Conservation (phyloP, 2,329 filamentous ascomycete species). For the Alternaria dauci region DNA sequence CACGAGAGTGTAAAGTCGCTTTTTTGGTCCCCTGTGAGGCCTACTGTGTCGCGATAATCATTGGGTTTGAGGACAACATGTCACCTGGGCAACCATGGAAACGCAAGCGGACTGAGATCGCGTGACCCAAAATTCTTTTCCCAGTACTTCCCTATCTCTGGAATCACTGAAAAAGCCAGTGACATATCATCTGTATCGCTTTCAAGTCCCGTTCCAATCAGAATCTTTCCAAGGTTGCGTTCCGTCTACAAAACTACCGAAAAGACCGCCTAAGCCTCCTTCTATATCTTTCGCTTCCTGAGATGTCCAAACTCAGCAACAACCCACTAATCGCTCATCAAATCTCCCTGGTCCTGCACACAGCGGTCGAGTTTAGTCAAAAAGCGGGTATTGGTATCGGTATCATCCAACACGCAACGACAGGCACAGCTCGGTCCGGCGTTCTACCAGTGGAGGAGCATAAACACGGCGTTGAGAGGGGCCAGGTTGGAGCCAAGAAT, state of each 20-base stretch:
- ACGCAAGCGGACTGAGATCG: too few species aligned
- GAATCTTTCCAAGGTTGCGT: too few species aligned
- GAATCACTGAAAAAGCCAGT: too few species aligned
- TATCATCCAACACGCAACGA: slow-evolving; percentile 18
- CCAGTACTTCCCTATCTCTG: too few species aligned
- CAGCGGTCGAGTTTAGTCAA: background rate
- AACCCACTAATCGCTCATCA: background rate
- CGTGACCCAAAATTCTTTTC: too few species aligned
- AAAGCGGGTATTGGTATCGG: slow-evolving; percentile 19
- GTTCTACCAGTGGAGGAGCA: slow-evolving; percentile 14
- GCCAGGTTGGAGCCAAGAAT: slow-evolving; percentile 14
- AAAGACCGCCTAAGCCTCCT: background rate
- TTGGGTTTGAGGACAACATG: too few species aligned
- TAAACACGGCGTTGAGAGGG: slow-evolving; percentile 15
- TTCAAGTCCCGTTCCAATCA: too few species aligned
- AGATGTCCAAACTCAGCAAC: background rate
- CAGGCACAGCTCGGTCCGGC: slow-evolving; percentile 10
- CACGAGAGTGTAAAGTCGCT: too few species aligned
- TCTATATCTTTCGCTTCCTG: background rate
- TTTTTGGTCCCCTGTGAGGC: too few species aligned
- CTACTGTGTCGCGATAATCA: too few species aligned
- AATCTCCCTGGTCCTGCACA: background rate
- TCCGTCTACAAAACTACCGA: background rate
- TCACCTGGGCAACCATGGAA: too few species aligned
- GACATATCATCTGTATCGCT: too few species aligned